These are phyloP conservation scores for Agrostemma githago DNA, from an alignment of 148 eudicot genomes.

Conservation along the genomic window DNA sequence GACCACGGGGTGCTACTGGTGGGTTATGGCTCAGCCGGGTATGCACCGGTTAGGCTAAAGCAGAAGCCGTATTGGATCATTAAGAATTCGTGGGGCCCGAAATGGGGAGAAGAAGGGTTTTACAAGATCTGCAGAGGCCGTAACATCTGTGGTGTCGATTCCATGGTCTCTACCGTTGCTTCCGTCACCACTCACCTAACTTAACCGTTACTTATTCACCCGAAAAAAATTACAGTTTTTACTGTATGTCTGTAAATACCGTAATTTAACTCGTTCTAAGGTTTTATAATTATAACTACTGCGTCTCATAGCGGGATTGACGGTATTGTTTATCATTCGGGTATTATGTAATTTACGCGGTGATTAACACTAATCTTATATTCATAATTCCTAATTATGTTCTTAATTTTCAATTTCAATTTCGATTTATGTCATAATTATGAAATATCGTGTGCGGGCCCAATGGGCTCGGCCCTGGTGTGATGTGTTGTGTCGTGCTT, in stretches of 20 bases:
- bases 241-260: constrained; percentile 23
- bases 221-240: no score
- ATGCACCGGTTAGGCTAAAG: constrained; percentile 56
- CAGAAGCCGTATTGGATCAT: constrained; percentile 86
- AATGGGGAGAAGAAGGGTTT: constrained; percentile 79
- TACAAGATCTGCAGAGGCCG: constrained; percentile 72
- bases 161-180: constrained; percentile 72
- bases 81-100: constrained; percentile 83
- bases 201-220: background rate
- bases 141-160: constrained; percentile 64
- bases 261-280: no score
- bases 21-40: constrained; percentile 66
- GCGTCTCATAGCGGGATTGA: background rate
- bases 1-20: constrained; percentile 85
- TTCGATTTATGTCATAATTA: no score
- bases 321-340: background rate
- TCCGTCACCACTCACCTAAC: constrained; percentile 30
- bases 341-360: background rate
- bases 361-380: no score
- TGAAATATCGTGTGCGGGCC: no score
- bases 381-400: no score
- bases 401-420: no score
- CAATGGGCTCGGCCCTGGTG: no score
- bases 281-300: constrained; percentile 1
- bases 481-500: no score